These are phyloP conservation scores for Wickerhamomyces strasburgensis DNA, from an alignment of 805 yeast species.

Conservation along the genomic window DNA sequence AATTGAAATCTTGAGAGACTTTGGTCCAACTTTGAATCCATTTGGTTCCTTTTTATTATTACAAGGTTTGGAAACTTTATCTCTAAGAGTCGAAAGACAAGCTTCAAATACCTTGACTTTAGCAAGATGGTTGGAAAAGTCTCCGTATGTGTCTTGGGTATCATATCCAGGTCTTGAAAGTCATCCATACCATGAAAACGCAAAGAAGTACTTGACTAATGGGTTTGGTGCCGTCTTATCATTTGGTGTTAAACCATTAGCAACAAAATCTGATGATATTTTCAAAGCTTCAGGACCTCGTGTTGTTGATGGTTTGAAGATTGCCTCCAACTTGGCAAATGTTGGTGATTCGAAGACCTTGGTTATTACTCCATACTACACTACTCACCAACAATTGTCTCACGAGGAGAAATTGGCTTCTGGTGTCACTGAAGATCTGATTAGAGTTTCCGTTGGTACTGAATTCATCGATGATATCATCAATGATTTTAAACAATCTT, in stretches of 20 bases:
- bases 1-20: constrained; percentile 82
- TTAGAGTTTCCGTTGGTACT: constrained; percentile 87
- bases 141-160: constrained; percentile 80
- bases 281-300: constrained; percentile 75
- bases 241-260: constrained; percentile 75
- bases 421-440: constrained; percentile 85
- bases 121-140: constrained; percentile 69
- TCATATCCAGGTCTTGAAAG: constrained; percentile 86
- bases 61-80: constrained; percentile 92
- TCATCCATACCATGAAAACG: constrained; percentile 71
- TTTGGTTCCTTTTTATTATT: constrained; percentile 80
- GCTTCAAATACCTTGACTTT: constrained; percentile 74
- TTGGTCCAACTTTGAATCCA: constrained; percentile 87
- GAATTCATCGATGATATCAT: constrained; percentile 90
- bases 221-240: constrained; percentile 89
- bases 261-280: constrained; percentile 47
- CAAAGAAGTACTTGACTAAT: constrained; percentile 73
- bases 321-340: constrained; percentile 91
- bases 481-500: constrained; percentile 83
- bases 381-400: constrained; percentile 88
- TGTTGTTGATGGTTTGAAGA: constrained; percentile 76
- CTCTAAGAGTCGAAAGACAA: constrained; percentile 92
- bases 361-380: constrained; percentile 92
- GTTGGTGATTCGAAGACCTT: constrained; percentile 96
- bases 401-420: constrained; percentile 76